A percentile compares a stretch with the other conserved stretches of the same genome.
Conservation (phyloP, 164 flowering plant genomes). For the Berberis vulgaris region DNA sequence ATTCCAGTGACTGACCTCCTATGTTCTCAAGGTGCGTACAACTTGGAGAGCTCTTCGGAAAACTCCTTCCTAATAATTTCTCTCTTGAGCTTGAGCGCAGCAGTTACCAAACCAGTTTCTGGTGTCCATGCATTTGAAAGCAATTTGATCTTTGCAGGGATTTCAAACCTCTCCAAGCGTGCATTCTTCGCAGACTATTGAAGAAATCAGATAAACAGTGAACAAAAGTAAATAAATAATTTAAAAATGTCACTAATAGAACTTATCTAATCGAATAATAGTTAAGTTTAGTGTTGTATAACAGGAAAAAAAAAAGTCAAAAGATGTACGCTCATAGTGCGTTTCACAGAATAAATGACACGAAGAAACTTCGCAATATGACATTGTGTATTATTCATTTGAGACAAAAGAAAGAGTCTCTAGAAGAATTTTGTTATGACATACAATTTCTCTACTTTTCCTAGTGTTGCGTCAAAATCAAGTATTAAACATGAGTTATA, state of each 20-base stretch:
- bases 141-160: constrained; percentile 83
- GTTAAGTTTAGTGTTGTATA: too few relatives aligned
- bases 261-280: too few relatives aligned
- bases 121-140: constrained; percentile 87
- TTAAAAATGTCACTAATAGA: neutral
- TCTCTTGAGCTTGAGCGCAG: constrained; percentile 94
- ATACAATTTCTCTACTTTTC: too few relatives aligned
- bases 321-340: too few relatives aligned
- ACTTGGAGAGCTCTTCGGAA: constrained; percentile 60
- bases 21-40: constrained; percentile 42
- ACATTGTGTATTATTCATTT: too few relatives aligned
- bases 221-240: neutral
- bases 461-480: too few relatives aligned
- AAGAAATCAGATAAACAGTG: neutral
- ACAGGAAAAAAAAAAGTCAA: too few relatives aligned
- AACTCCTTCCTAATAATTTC: constrained; percentile 62
- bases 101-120: constrained; percentile 89
- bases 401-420: too few relatives aligned
- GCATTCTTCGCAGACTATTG: constrained; percentile 71
- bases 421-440: too few relatives aligned
- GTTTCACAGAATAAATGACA: too few relatives aligned
- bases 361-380: too few relatives aligned
- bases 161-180: constrained; percentile 82
- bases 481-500: too few relatives aligned
- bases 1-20: neutral